Base-by-base conservation (phyloP, 805 yeast species). In the Kodamaea kakaduensis region DNA sequence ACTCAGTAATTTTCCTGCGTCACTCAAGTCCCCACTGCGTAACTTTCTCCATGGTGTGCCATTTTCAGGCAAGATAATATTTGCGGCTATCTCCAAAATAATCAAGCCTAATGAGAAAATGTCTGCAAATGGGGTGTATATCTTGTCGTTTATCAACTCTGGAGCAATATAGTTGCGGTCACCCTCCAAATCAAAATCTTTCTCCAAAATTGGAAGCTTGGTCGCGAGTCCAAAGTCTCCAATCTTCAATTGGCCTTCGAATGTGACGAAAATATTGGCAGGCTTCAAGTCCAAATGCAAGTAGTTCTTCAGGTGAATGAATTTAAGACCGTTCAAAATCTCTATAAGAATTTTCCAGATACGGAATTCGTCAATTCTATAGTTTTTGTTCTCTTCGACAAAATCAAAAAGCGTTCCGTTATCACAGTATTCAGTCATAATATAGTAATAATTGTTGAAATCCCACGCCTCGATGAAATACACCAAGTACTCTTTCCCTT, bases 81-180 rank as follows among this genome's bases (percentile, higher is more conserved):
- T 93, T 1, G 97, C 95, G 2, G 98, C 97, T 48, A 87, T 83
- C 57, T 93, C 98, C 32, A 93, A 83, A 68, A 93, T 83, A 44
- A 93, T 84, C 40, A 93, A 67, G 1, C 98, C 98, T 32, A 89
- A 73, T n/a, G 96, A 84, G 56, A 93, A 93, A 3, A 93, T 80
- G 56, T 93, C 98, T 0, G 97, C 97, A 35, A 90, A 88, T 47
- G 83, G 85, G 25, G 87, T 88, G 54, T 93, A 93, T 28, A 75
- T 73, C 54, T 86, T 88, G 29, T 74, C 77, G 21, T 88, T 77
- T 36, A 93, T 80, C 16, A 93, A 80, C 57, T 93, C 98, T 1
- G 98, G 98, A 0, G 98, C 97, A 60, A 93, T 93, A 59, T 93
- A 93, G 56, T 90, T 96, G 35, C 97, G 71, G 59, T 93, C 98